These are phyloP conservation scores for Boletus bicolor DNA, from an alignment of 768 basidiomycete genomes.

Conservation along the genomic window DNA sequence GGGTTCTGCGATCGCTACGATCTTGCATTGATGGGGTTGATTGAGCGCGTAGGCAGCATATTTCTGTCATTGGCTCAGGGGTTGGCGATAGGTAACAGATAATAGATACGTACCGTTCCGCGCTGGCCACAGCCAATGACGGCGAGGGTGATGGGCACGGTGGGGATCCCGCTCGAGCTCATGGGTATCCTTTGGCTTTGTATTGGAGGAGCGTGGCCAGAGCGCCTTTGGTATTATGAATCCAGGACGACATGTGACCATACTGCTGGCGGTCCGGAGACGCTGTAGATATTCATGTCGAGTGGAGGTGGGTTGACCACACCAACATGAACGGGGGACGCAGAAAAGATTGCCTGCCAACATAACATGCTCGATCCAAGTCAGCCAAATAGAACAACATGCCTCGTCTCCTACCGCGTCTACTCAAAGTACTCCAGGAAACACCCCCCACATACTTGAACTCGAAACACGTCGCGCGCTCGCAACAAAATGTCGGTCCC, in stretches of 20 bases:
- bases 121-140: slow-evolving; percentile 83
- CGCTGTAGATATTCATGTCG: neutral
- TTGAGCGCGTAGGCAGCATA: slow-evolving; percentile 64
- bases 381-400: slow-evolving; percentile 39
- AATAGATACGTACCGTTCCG: slow-evolving; percentile 52
- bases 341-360: neutral
- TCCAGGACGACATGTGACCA: slow-evolving; percentile 23
- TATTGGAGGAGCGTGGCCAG: slow-evolving; percentile 30
- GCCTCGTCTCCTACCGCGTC: slow-evolving; percentile 71
- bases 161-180: slow-evolving; percentile 5
- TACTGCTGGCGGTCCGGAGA: neutral
- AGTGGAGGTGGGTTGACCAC: too few species aligned
- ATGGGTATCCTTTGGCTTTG: slow-evolving; percentile 21
- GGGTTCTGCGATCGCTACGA: slow-evolving; percentile 86
- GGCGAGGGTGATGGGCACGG: slow-evolving; percentile 61
- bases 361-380: neutral
- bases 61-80: slow-evolving; percentile 34
- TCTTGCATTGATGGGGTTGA: slow-evolving; percentile 61
- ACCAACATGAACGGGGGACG: neutral
- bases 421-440: slow-evolving; percentile 42
- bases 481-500: slow-evolving; percentile 3
- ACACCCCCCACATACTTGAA: slow-evolving; percentile 12
- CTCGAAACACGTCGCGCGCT: slow-evolving; percentile 11
- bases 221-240: slow-evolving; percentile 35
- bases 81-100: neutral